Evolutionary conservation across 352 stramenopile genomes (phyloP), one percentile per base, ranked within the genome.

Genomic region (Globisporangium cylindrosporum): DNA sequence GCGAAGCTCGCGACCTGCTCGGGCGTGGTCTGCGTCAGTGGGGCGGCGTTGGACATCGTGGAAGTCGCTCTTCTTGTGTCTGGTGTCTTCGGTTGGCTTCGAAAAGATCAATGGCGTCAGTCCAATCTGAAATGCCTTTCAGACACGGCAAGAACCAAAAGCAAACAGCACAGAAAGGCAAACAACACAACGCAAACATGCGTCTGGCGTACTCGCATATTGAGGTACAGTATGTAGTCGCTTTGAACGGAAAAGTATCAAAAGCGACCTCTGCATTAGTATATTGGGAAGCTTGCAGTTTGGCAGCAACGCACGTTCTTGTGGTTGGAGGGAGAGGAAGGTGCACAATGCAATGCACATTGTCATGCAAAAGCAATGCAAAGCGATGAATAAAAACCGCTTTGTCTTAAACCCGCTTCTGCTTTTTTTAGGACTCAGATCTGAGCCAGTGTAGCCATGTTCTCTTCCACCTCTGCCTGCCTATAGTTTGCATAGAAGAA

Each of bases 1-100:
- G 88, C 81, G 72, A 95, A 93, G 66, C 75, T 84, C 18, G 82
- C 81, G 51, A 95, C 88, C 54, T 95, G 68, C 14, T 70, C 66
- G 6, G 88, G 88, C 1, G 67, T 59, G 69, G 93, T 93, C 76
- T 91, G 81, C 80, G 89, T 91, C 56, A 93, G 76, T 14, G 73
- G 78, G 3, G 72, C 62, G 14, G 73, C 62, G 43, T 56, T 58
- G 56, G 60, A 56, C 72, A 86, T 89, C 20, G 62, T 43, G n/a
- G 36, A 36, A 14, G 29, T 32, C 4, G 29, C 29, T 32, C 4
- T 32, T 32, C 20, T 36, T 22, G 36, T 2, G 25, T 20, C 29
- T 38, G 9, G 54, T 18, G 27, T 20, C 18, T 64, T 64, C 59
- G 59, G 24, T 64, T 12, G 41, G 22, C 36, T 64, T 64, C 59